Evolutionary conservation across 192 early-diverging fungal genomes (phyloP), one percentile per base, ranked within the genome.

Genomic region (Coemansia sp.): DNA sequence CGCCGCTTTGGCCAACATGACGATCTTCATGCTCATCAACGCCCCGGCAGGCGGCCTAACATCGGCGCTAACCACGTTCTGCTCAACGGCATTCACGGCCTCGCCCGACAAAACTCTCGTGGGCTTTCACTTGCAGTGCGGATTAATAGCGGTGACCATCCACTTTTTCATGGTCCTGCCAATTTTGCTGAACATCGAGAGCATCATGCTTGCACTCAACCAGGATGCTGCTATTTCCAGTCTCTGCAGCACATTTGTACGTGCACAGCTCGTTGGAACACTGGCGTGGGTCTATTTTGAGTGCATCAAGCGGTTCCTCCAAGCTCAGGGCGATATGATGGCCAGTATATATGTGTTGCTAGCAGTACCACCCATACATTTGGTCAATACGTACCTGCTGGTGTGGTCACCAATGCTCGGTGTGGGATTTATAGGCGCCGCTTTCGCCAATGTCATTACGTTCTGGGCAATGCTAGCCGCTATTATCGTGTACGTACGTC

Each of bases 271-370:
- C 29, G 73, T 90, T 1, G 93, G 94, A 2, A 85, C 89, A 35
- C 87, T 90, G 29, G 89, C 93, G 3, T 88, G 84, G 75, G 74
- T 96, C 72, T 83, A 86, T n/a, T 91, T 92, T 85, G 95, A 97
- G 64, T 92, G 91, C 72, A 68, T 94, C 51, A 93, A 94, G 71
- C 87, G 93, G 59, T 97, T 86, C 68, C 79, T 97, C 19, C 93
- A 96, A 71, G 89, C 90, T 0, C 96, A 98, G 84, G 95, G 90
- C 57, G 89, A 90, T 68, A 95, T 98, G 96, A 85, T 90, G 27
- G 93, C 92, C 0, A 86, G 85, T 37, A 93, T 94, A 35, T 85
- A 84, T 57, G 86, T 96, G 29, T 82, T 94, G 29, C 45, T 89
- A 19, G 75, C 90, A 44, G 88, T 88, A 3, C 64, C 89, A n/a